phyloP scores from a whole-genome alignment of 768 basidiomycete genomes.

The Nevesoporus exiguus region DNA sequence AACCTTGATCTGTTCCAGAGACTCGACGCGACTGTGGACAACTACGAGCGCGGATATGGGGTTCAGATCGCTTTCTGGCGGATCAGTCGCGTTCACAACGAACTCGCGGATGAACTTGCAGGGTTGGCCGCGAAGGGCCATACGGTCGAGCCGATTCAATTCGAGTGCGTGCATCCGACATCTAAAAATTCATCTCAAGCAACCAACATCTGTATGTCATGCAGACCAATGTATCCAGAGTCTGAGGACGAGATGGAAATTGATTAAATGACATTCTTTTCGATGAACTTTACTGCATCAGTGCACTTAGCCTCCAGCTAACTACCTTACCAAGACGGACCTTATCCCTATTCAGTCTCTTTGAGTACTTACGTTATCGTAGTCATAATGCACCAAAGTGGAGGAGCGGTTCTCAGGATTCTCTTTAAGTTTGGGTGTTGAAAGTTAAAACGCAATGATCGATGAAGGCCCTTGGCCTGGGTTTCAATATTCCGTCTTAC shows the following conservation, averaged over 20 bases:
- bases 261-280: neutral
- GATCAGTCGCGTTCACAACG: conserved; percentile 10
- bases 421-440: too few species aligned
- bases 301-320: neutral
- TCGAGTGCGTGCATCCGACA: neutral
- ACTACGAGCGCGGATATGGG: conserved; percentile 1
- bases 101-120: conserved; percentile 13
- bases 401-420: too few species aligned
- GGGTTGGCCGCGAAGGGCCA: conserved; percentile 5
- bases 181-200: too few species aligned
- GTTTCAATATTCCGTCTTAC: too few species aligned
- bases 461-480: too few species aligned
- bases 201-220: neutral
- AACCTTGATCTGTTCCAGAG: conserved; percentile 17
- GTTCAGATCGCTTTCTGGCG: conserved; percentile 16
- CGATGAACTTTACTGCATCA: neutral
- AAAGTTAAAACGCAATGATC: too few species aligned
- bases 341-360: neutral
- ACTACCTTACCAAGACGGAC: neutral
- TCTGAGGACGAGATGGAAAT: conserved; percentile 1
- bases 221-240: neutral
- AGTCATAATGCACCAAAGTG: neutral
- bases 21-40: conserved; percentile 4
- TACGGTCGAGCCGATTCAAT: neutral
- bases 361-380: neutral